phyloP scores from a whole-genome alignment of 2,329 filamentous ascomycete genomes.

The Sporothrix sp. region DNA sequence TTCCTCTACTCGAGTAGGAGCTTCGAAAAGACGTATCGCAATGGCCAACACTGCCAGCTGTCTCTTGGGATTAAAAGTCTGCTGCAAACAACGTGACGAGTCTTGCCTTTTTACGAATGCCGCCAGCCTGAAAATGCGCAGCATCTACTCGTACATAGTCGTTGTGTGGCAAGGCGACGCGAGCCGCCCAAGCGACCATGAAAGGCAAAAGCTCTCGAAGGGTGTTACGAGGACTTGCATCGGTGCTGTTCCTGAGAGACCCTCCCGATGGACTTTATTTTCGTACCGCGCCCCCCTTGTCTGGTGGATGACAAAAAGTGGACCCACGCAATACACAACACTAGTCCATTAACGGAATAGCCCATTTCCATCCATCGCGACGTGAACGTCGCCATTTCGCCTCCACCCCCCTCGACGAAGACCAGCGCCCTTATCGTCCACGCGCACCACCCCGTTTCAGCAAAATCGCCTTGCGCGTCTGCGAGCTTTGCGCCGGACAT shows the following conservation, averaged over 20 bases:
- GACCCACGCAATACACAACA: background rate
- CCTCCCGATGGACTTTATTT: background rate
- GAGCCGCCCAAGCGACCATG: too few relatives aligned
- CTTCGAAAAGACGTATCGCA: too few relatives aligned
- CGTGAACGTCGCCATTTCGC: constrained; percentile 16
- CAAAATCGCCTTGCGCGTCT: background rate
- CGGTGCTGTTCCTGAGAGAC: background rate
- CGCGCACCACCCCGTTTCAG: constrained; percentile 2
- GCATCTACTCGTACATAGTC: too few relatives aligned
- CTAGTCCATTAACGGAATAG: constrained; percentile 9
- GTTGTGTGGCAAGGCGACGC: too few relatives aligned
- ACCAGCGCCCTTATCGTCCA: background rate
- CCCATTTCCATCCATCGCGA: constrained; percentile 15
- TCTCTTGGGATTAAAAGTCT: too few relatives aligned
- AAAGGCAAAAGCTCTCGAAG: too few relatives aligned
- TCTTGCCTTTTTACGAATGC: too few relatives aligned
- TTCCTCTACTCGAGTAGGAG: too few relatives aligned
- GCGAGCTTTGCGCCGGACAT: background rate
- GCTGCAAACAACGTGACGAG: too few relatives aligned
- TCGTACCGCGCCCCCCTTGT: constrained; percentile 4
- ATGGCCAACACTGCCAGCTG: too few relatives aligned
- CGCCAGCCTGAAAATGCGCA: too few relatives aligned
- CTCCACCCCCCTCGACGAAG: constrained; percentile 2
- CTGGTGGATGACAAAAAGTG: constrained; percentile 18
- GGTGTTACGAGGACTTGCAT: too few relatives aligned